Conservation (phyloP, 2,329 filamentous ascomycete genomes). For the Ilyonectria sp. region DNA sequence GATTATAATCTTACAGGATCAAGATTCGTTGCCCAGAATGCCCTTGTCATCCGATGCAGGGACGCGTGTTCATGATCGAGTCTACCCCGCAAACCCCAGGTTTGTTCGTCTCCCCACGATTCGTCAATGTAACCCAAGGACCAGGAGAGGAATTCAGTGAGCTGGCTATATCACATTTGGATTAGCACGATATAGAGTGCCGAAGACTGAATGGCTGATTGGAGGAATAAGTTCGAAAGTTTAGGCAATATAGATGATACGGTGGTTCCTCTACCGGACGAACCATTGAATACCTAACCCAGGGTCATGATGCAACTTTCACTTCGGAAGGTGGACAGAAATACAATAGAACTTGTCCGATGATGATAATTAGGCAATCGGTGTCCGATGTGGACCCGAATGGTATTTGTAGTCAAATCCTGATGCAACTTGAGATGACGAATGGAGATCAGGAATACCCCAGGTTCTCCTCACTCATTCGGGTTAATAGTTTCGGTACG, state of each 20-base stretch:
- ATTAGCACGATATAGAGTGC: not conserved
- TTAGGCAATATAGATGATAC: not conserved
- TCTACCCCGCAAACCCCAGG: conserved; percentile 17
- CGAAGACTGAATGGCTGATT: not conserved
- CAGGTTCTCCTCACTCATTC: no score
- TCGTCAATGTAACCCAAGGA: conserved; percentile 12
- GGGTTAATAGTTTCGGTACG: no score
- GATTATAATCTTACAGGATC: not conserved
- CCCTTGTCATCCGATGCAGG: not conserved
- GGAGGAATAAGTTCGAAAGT: conserved; percentile 3
- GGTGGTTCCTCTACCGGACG: not conserved
- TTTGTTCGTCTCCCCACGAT: not conserved
- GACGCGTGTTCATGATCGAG: conserved; percentile 17
- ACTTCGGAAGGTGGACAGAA: conserved; percentile 11
- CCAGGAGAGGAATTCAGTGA: not conserved
- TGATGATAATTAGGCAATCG: not conserved
- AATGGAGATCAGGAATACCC: no score
- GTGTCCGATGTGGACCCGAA: conserved; percentile 12
- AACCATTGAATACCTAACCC: not conserved
- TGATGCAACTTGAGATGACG: not conserved
- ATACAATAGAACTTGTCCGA: not conserved
- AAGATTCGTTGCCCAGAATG: not conserved
- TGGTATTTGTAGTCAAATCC: not conserved
- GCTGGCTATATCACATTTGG: not conserved
- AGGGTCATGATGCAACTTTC: not conserved